Conservation (phyloP, 768 basidiomycete species). For the Leccinum subgranulosum region DNA sequence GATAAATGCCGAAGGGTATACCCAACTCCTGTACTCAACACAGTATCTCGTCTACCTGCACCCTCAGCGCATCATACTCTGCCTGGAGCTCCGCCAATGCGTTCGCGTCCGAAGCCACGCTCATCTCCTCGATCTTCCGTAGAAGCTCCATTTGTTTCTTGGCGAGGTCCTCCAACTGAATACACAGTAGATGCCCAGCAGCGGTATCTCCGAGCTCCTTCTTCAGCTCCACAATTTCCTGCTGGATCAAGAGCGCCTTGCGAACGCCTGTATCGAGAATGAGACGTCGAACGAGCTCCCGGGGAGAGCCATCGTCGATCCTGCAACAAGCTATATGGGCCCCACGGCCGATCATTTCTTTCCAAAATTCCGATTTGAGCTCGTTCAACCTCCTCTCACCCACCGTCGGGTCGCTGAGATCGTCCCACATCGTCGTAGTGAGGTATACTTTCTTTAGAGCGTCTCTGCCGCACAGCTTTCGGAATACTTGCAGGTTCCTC, state of each 20-base stretch:
- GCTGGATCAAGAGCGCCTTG: background rate
- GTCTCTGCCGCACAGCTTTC: constrained; percentile 24
- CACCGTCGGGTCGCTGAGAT: constrained; percentile 15
- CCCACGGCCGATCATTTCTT: background rate
- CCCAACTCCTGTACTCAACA: background rate
- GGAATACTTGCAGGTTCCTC: constrained; percentile 35
- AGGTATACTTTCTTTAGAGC: constrained; percentile 32
- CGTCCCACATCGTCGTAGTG: constrained; percentile 31
- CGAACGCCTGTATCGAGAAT: constrained; percentile 10
- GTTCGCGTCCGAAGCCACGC: background rate
- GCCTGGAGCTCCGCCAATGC: background rate
- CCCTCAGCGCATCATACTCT: background rate
- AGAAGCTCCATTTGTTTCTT: background rate
- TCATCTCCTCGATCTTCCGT: background rate
- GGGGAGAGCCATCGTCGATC: constrained; percentile 6
- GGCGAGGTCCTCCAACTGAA: background rate
- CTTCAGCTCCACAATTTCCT: constrained; percentile 1
- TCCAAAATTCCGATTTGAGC: constrained; percentile 1
- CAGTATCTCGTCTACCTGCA: background rate
- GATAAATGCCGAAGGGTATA: background rate
- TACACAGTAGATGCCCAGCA: background rate
- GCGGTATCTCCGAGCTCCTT: background rate
- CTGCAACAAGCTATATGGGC: constrained; percentile 4
- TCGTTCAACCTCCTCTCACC: constrained; percentile 15
- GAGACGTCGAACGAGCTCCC: constrained; percentile 5